Percentiles rank a stretch among this genome's conserved stretches.
Evolutionary conservation across 148 eudicot genomes (phyloP).

Genomic region (Nyssa sinensis): DNA sequence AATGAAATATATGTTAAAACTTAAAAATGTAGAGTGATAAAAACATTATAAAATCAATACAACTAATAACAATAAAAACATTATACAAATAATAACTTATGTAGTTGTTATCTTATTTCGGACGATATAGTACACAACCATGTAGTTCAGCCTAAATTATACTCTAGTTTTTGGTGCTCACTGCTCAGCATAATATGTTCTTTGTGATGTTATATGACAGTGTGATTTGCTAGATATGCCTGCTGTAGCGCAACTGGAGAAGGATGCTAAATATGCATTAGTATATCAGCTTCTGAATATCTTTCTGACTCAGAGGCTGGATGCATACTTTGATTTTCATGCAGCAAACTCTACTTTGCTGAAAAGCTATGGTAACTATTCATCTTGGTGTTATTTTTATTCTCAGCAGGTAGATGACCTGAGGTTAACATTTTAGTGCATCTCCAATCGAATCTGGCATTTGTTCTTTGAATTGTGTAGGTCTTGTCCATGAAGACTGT

Average conservation of each 20-base stretch:
- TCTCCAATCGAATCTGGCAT: neutral
- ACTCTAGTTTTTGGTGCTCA: neutral
- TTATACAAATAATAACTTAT: too few species aligned
- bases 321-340: conserved; percentile 65
- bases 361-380: conserved; percentile 56
- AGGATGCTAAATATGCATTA: conserved; percentile 61
- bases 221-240: conserved; percentile 88
- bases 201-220: conserved; percentile 43
- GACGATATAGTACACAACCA: too few species aligned
- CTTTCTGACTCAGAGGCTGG: conserved; percentile 75
- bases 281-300: conserved; percentile 80
- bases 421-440: neutral
- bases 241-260: conserved; percentile 81
- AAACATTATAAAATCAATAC: too few species aligned
- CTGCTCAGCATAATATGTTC: too few species aligned
- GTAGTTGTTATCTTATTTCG: too few species aligned
- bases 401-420: neutral
- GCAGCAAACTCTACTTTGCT: conserved; percentile 60
- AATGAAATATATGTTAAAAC: too few species aligned
- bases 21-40: too few species aligned
- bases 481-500: conserved; percentile 92
- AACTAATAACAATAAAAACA: too few species aligned
- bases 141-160: neutral
- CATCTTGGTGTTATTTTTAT: conserved; percentile 2
- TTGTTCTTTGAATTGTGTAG: conserved; percentile 37